These are phyloP conservation scores for Tuber microsphaerosporum DNA, from an alignment of 495 filamentous ascomycete species.

Conservation along the genomic window DNA sequence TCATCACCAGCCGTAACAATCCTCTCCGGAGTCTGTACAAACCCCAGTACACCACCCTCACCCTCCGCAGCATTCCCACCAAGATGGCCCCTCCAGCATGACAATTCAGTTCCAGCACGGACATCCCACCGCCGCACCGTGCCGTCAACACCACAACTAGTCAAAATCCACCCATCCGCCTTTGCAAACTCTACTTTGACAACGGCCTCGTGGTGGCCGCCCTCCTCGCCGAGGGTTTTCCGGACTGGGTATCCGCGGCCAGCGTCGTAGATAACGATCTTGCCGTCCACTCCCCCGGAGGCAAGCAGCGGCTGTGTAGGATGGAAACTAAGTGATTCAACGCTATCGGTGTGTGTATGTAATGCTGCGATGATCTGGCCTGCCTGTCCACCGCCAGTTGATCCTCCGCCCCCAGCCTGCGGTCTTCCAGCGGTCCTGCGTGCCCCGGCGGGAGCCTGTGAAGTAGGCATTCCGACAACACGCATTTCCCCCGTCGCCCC, in stretches of 20 bases:
- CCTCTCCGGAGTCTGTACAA: slow-evolving; percentile 69
- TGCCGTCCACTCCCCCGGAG: slow-evolving; percentile 82
- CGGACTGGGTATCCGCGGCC: slow-evolving; percentile 75
- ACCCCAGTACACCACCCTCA: slow-evolving; percentile 81
- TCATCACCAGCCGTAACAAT: slow-evolving; percentile 89
- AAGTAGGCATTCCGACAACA: slow-evolving; percentile 72
- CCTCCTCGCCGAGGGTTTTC: slow-evolving; percentile 53
- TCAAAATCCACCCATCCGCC: slow-evolving; percentile 58
- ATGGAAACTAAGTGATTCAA: slow-evolving; percentile 80
- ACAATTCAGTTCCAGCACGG: slow-evolving; percentile 62
- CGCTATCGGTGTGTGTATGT: slow-evolving; percentile 61
- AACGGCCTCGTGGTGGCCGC: slow-evolving; percentile 74
- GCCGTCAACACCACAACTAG: slow-evolving; percentile 78
- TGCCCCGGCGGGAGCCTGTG: slow-evolving; percentile 46
- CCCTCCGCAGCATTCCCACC: slow-evolving; percentile 70
- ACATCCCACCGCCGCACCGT: slow-evolving; percentile 81
- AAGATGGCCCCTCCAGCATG: slow-evolving; percentile 66
- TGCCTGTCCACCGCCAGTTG: slow-evolving; percentile 53
- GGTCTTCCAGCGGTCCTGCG: slow-evolving; percentile 40
- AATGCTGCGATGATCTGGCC: slow-evolving; percentile 68
- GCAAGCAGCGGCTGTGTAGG: slow-evolving; percentile 71
- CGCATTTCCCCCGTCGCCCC: slow-evolving; percentile 78
- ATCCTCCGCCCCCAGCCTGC: slow-evolving; percentile 40
- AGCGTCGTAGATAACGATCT: slow-evolving; percentile 79
- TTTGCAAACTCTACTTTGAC: slow-evolving; percentile 86